These are phyloP conservation scores for Diphasiastrum complanatum DNA, from an alignment of 83 land plant species.

Conservation along the genomic window DNA sequence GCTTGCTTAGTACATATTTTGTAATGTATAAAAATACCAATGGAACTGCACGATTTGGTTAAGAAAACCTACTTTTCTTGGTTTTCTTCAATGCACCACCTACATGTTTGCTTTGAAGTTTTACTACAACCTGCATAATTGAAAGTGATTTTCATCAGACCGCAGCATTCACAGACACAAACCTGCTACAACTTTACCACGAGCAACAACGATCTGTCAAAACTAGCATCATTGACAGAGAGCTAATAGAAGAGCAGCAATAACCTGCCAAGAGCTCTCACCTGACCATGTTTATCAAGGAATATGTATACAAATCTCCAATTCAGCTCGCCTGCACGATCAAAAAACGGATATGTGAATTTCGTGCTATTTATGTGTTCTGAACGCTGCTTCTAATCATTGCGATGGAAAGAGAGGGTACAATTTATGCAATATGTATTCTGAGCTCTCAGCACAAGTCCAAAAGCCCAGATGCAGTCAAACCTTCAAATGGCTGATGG, in stretches of 20 bases:
- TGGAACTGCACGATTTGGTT: slow-evolving; percentile 7
- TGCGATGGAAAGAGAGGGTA: too few relatives aligned
- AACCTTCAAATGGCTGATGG: not conserved
- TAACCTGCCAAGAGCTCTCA: too few relatives aligned
- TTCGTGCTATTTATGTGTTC: not conserved
- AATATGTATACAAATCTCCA: slow-evolving; percentile 1
- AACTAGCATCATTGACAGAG: too few relatives aligned
- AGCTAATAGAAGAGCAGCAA: too few relatives aligned
- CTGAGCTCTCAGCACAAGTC: too few relatives aligned
- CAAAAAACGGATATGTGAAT: not conserved
- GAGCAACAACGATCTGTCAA: too few relatives aligned
- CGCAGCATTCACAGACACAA: not conserved
- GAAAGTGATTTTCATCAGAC: not conserved
- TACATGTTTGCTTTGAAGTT: slow-evolving; percentile 67
- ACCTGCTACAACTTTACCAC: too few relatives aligned
- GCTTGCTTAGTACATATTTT: not conserved
- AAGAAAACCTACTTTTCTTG: slow-evolving; percentile 68
- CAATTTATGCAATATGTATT: too few relatives aligned
- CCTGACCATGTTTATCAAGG: slow-evolving; percentile 8
- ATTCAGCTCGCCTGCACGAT: slow-evolving; percentile 5
- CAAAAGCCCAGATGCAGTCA: too few relatives aligned
- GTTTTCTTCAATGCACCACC: slow-evolving; percentile 85
- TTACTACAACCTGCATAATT: slow-evolving; percentile 31
- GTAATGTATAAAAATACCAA: too few relatives aligned
- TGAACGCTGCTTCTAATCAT: too few relatives aligned